Conservation (phyloP, 352 stramenopile genomes). For the Globisporangium irregulare region DNA sequence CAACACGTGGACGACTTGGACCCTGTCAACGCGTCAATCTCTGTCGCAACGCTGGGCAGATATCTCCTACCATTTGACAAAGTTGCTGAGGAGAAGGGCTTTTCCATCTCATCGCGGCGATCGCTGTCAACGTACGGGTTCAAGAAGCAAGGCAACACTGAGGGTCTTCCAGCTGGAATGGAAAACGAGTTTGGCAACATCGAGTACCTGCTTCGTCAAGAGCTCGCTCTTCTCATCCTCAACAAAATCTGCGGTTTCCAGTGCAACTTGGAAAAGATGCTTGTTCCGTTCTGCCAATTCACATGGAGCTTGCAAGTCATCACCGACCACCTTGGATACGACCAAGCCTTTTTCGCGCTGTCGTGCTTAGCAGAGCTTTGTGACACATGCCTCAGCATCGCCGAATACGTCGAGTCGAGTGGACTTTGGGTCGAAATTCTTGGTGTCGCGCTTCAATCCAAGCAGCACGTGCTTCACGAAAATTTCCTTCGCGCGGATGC, state of each 20-base stretch:
- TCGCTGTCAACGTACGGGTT: constrained; percentile 78
- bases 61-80: constrained; percentile 77
- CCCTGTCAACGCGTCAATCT: constrained; percentile 65
- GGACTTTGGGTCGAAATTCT: constrained; percentile 80
- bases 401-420: constrained; percentile 70
- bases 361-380: constrained; percentile 78
- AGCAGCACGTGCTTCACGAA: constrained; percentile 78
- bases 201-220: constrained; percentile 74
- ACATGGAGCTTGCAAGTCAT: constrained; percentile 84
- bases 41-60: constrained; percentile 64
- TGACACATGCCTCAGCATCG: constrained; percentile 70
- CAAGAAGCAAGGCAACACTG: constrained; percentile 40
- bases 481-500: constrained; percentile 77
- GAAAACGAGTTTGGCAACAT: constrained; percentile 74
- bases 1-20: constrained; percentile 58
- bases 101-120: constrained; percentile 75
- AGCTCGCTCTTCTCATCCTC: constrained; percentile 68
- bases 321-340: constrained; percentile 73
- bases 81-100: constrained; percentile 36
- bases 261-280: constrained; percentile 66
- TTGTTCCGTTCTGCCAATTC: constrained; percentile 72
- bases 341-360: constrained; percentile 74
- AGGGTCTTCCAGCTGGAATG: constrained; percentile 35
- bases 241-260: constrained; percentile 81
- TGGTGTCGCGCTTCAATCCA: constrained; percentile 71